A percentile compares a stretch with the other conserved stretches of the same genome.
Evolutionary conservation across 2,329 filamentous ascomycete genomes (phyloP).

Genomic region (Hirsutella thompsonii): DNA sequence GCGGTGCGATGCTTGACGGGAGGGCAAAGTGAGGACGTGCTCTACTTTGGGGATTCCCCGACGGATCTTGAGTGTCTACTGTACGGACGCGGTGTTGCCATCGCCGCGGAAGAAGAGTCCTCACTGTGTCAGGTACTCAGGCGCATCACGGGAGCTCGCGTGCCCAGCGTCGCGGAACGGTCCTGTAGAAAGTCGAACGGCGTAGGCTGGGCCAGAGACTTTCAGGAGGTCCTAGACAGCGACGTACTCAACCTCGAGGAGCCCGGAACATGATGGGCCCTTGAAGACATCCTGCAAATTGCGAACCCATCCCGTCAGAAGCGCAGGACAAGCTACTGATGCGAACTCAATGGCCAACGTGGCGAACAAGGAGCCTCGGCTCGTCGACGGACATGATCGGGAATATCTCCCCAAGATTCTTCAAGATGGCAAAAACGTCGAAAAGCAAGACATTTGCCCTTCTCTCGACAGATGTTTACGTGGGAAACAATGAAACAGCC

Average conservation of each 20-base stretch:
- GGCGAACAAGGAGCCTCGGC: too few species aligned
- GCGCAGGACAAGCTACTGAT: too few species aligned
- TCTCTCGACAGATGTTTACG: too few species aligned
- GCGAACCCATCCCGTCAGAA: too few species aligned
- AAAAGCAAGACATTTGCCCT: too few species aligned
- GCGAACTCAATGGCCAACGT: too few species aligned
- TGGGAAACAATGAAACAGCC: too few species aligned
- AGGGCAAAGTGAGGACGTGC: conserved; percentile 8
- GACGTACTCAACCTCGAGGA: conserved; percentile 9
- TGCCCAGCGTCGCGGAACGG: conserved; percentile 21
- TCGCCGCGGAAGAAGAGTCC: conserved; percentile 24
- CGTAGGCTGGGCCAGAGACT: conserved; percentile 30
- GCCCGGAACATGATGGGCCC: neutral
- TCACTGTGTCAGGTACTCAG: conserved; percentile 22
- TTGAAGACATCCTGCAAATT: too few species aligned
- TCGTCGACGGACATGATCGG: too few species aligned
- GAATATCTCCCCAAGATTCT: too few species aligned
- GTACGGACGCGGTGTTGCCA: conserved; percentile 29
- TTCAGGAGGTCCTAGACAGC: conserved; percentile 25
- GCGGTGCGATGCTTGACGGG: conserved; percentile 21
- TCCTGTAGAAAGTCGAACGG: neutral
- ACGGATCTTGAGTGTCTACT: conserved; percentile 44
- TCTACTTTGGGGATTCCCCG: conserved; percentile 46
- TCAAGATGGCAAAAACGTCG: too few species aligned
- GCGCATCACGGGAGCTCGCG: conserved; percentile 20